Base-by-base conservation (phyloP, 768 basidiomycete genomes). In the Leucocoprinus leucothites region DNA sequence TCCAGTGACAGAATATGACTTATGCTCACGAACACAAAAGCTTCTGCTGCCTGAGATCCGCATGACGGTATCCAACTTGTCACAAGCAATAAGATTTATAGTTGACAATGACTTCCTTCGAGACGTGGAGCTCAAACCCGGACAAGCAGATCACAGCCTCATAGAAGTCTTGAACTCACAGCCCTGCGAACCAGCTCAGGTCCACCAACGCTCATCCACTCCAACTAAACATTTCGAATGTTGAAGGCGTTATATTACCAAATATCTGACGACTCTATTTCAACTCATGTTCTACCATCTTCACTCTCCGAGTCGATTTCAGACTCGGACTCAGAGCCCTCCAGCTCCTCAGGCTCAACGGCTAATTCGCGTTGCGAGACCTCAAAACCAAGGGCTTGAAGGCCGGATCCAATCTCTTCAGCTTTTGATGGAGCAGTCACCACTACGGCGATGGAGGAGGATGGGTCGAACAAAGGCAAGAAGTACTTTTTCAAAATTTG, bases 31-130 rank as follows among this genome's bases (percentile, higher is more conserved):
- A 28, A 21, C 52, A 31, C 6, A 9, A 38, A 62, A 94, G 91
- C 73, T 97, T 11, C 77, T 97, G 3, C 73, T 87, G 18, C 90
- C 88, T 11, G 94, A 96, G 65, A 94, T 96, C 36, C 83, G 87
- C 25, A 78, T 90, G 60, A 95, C 94, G 0, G 80, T 94, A 3
- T 95, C 93, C 1, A 94, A 94, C 68, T 77, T 98, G 3, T 94
- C 94, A 0, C 95, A 98, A 67, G 92, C 91, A 3, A 91, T 97
- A 59, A 84, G 81, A 26, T 98, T 97, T 69, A 69, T 96, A 16
- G 93, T 91, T 1, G 89, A 90, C 58, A 97, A 98, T 60, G 86
- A 94, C 64, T 93, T 95, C 70, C 71, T 98, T 34, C 74, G 77
- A 43, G 81, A 81, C 26, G 91, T 96, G 1, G 95, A 97, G 68